Evolutionary conservation across 192 early-diverging fungal species (phyloP).

Genomic region (Physocladia obscura): DNA sequence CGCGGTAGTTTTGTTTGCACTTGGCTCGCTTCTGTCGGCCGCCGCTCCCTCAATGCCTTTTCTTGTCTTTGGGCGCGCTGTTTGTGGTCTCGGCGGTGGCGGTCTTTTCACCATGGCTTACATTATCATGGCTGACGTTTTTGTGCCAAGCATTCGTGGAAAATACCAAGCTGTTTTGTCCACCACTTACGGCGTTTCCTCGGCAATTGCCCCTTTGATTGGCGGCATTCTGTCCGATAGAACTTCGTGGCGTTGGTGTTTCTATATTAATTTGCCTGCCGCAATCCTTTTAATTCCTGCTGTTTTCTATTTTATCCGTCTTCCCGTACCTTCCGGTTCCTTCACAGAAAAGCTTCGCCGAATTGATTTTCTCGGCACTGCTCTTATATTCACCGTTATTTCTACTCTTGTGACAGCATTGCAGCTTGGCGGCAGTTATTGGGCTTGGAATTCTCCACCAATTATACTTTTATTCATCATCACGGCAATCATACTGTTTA

Average conservation of each 20-base stretch:
- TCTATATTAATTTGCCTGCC: constrained; percentile 72
- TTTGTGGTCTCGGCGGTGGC: constrained; percentile 70
- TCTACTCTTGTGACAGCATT: constrained; percentile 66
- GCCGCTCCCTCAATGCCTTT: constrained; percentile 35
- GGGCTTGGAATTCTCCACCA: constrained; percentile 59
- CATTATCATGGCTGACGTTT: constrained; percentile 84
- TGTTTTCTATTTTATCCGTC: constrained; percentile 56
- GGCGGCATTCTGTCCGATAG: constrained; percentile 83
- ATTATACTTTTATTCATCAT: constrained; percentile 63
- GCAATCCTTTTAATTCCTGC: constrained; percentile 63
- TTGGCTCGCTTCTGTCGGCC: constrained; percentile 77
- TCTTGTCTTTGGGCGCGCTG: constrained; percentile 72
- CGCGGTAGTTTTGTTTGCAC: constrained; percentile 64
- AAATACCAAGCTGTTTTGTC: constrained; percentile 68
- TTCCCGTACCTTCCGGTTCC: constrained; percentile 54
- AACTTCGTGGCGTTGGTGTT: constrained; percentile 40
- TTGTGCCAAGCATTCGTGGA: constrained; percentile 46
- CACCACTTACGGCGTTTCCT: constrained; percentile 56
- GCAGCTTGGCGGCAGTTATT: constrained; percentile 71
- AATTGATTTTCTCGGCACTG: constrained; percentile 69
- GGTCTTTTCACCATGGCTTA: constrained; percentile 65
- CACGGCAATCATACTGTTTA: constrained; percentile 35
- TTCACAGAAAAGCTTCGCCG: constrained; percentile 57
- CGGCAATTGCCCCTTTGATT: constrained; percentile 77
- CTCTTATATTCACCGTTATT: constrained; percentile 51